phyloP scores from a whole-genome alignment of 2,329 filamentous ascomycete genomes.

The Tricladium varicosporioides region DNA sequence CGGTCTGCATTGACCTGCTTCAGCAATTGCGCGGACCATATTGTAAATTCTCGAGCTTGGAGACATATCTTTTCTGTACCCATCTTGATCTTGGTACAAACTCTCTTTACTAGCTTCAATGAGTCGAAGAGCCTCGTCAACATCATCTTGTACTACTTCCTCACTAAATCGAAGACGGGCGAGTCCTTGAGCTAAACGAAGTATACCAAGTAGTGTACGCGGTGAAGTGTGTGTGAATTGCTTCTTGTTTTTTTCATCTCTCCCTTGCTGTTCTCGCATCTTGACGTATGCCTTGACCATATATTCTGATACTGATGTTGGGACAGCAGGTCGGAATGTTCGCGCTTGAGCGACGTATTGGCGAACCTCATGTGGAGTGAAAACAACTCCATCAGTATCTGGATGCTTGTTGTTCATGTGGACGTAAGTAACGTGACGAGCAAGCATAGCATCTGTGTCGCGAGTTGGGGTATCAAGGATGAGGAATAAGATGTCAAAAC shows the following conservation, averaged over 20 bases:
- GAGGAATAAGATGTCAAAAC: slow-evolving; percentile 96
- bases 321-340: slow-evolving; percentile 82
- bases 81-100: slow-evolving; percentile 68
- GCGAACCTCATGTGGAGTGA: slow-evolving; percentile 88
- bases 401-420: slow-evolving; percentile 97
- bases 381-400: slow-evolving; percentile 73
- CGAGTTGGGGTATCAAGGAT: slow-evolving; percentile 92
- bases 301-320: slow-evolving; percentile 86
- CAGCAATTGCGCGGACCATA: slow-evolving; percentile 83
- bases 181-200: slow-evolving; percentile 90
- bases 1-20: slow-evolving; percentile 64
- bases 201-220: slow-evolving; percentile 86
- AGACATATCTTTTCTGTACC: slow-evolving; percentile 66
- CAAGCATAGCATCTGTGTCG: slow-evolving; percentile 88
- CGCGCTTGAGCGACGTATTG: slow-evolving; percentile 94
- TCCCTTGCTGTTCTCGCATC: slow-evolving; percentile 87
- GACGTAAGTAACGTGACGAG: slow-evolving; percentile 91
- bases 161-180: slow-evolving; percentile 87
- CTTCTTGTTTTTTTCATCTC: slow-evolving; percentile 85
- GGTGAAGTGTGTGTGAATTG: slow-evolving; percentile 93
- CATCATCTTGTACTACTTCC: slow-evolving; percentile 83
- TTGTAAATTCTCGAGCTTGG: slow-evolving; percentile 92
- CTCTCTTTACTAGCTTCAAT: slow-evolving; percentile 93
- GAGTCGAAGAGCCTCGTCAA: slow-evolving; percentile 89
- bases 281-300: slow-evolving; percentile 96